phyloP scores from a whole-genome alignment of 2,329 filamentous ascomycete species.

The Fusarium coicis region DNA sequence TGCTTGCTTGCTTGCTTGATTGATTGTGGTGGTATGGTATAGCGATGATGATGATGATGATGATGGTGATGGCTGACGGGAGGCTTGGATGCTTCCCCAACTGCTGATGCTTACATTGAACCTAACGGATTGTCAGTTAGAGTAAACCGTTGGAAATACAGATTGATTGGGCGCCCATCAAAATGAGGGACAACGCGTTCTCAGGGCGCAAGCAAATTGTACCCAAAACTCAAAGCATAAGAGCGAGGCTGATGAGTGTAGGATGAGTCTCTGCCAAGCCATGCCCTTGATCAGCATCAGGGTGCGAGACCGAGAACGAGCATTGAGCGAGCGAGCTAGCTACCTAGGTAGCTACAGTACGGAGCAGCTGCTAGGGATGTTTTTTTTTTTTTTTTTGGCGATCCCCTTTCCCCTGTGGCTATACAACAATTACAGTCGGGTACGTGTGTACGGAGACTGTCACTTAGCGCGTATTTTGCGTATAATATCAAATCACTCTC shows the following conservation, averaged over 20 bases:
- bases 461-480: slow-evolving; percentile 10
- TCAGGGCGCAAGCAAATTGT: slow-evolving; percentile 34
- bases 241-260: slow-evolving; percentile 29
- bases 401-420: slow-evolving; percentile 18
- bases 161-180: slow-evolving; percentile 12
- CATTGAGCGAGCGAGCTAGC: background rate
- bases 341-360: background rate
- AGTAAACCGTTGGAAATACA: slow-evolving; percentile 13
- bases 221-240: slow-evolving; percentile 6
- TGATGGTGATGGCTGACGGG: slow-evolving; percentile 21
- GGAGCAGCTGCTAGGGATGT: background rate
- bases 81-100: slow-evolving; percentile 25
- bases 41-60: background rate
- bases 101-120: slow-evolving; percentile 26
- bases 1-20: background rate
- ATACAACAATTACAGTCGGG: background rate
- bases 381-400: background rate
- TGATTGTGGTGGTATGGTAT: background rate
- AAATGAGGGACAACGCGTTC: slow-evolving; percentile 20
- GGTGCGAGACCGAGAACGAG: slow-evolving; percentile 37
- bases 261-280: slow-evolving; percentile 4
- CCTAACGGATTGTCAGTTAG: background rate
- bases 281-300: background rate
- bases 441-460: background rate
- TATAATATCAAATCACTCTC: background rate